phyloP scores from a whole-genome alignment of 139 green algal genomes.

The Protoeuglena noctilucae region DNA sequence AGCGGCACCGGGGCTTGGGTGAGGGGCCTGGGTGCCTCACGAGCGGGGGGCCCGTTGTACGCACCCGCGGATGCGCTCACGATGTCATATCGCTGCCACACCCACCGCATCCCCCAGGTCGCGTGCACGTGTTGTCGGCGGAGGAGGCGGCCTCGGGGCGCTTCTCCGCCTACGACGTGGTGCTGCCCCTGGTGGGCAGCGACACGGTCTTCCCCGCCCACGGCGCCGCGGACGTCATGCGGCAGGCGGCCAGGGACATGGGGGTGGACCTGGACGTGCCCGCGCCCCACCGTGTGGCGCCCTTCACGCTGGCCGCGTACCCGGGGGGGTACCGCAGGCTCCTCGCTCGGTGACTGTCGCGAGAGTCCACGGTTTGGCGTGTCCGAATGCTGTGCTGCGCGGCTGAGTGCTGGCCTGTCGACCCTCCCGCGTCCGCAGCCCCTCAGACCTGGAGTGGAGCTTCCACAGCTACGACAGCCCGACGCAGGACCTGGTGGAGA shows the following conservation, averaged over 20 bases:
- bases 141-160: conserved; percentile 2
- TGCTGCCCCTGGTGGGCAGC: neutral
- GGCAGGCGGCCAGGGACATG: neutral
- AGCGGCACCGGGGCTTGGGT: conserved; percentile 6
- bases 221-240: neutral
- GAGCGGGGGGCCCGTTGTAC: conserved; percentile 7
- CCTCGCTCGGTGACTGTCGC: neutral
- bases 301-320: conserved; percentile 33
- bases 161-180: conserved; percentile 1
- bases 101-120: neutral
- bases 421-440: conserved; percentile 23
- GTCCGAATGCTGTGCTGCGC: neutral
- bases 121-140: neutral
- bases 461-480: conserved; percentile 33
- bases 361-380: neutral
- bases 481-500: conserved; percentile 36
- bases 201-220: neutral
- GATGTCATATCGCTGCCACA: neutral
- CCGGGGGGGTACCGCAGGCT: conserved; percentile 55
- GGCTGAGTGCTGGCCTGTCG: neutral
- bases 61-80: conserved; percentile 2
- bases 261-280: neutral
- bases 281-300: conserved; percentile 1
- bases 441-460: conserved; percentile 19
- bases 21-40: conserved; percentile 2